Evolutionary conservation across 345 rosid species (phyloP).

Genomic region (Gossypium turneri): DNA sequence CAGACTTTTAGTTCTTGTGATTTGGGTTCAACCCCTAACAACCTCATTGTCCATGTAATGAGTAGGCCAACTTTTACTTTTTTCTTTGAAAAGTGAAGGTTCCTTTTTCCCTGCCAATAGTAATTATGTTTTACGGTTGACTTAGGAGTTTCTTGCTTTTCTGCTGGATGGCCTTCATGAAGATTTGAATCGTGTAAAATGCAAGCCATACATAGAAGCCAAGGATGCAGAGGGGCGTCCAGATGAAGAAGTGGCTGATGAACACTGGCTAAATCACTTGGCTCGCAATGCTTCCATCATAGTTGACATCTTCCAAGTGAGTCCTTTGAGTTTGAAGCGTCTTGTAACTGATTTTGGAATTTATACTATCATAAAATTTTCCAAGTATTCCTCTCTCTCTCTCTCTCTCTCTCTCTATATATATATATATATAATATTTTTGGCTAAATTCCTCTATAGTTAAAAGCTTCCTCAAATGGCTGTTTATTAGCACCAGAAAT

Average conservation of each 20-base stretch:
- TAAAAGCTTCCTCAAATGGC: not conserved
- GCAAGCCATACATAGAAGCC: conserved; percentile 57
- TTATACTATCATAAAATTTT: not conserved
- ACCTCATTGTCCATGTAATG: not conserved
- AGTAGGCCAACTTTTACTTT: not conserved
- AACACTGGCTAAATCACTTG: conserved; percentile 56
- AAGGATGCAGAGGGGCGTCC: conserved; percentile 48
- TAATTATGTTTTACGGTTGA: conserved; percentile 11
- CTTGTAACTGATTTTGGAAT: not conserved
- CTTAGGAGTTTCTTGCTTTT: conserved; percentile 67
- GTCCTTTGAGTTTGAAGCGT: conserved; percentile 6
- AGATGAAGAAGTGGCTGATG: conserved; percentile 65
- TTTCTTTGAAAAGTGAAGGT: not conserved
- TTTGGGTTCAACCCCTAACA: too few relatives aligned
- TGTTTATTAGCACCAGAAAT: conserved; percentile 8
- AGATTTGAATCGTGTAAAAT: conserved; percentile 69
- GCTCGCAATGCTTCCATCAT: conserved; percentile 71
- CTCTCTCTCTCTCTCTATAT: too few relatives aligned
- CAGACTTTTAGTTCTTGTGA: too few relatives aligned
- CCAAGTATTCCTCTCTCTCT: not conserved
- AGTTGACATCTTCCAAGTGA: conserved; percentile 61
- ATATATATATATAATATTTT: too few relatives aligned
- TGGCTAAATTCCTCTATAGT: not conserved
- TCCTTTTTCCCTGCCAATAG: not conserved
- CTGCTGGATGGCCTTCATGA: conserved; percentile 80